These are phyloP conservation scores for Xylaria longipes DNA, from an alignment of 495 filamentous ascomycete species.

Conservation along the genomic window DNA sequence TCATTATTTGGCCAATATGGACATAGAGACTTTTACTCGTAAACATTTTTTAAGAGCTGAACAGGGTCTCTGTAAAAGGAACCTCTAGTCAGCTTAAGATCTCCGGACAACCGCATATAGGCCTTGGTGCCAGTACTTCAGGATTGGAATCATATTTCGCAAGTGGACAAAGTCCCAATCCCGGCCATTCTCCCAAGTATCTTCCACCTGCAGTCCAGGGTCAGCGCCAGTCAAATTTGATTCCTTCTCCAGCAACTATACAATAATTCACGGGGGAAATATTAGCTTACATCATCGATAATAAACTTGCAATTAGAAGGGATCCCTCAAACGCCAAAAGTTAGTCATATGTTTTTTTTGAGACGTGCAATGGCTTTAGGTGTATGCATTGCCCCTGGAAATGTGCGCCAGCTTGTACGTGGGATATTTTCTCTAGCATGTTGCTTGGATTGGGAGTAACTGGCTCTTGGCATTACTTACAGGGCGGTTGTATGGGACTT, in stretches of 20 bases:
- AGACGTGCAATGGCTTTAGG: background rate
- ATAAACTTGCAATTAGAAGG: constrained; percentile 66
- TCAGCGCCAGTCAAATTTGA: background rate
- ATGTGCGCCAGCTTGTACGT: background rate
- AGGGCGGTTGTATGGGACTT: constrained; percentile 64
- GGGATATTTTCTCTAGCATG: background rate
- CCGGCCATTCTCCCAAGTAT: constrained; percentile 59
- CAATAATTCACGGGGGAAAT: background rate
- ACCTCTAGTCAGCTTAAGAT: background rate
- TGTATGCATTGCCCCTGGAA: background rate
- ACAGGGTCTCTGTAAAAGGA: constrained; percentile 23
- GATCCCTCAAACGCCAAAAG: constrained; percentile 39
- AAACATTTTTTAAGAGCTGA: constrained; percentile 43
- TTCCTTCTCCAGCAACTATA: background rate
- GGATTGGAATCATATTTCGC: constrained; percentile 54
- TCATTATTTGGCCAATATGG: background rate
- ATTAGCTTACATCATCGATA: constrained; percentile 60
- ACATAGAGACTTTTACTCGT: constrained; percentile 38
- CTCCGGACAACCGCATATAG: background rate
- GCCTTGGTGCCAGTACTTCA: constrained; percentile 49
- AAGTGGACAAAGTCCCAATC: constrained; percentile 66
- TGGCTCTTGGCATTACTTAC: background rate
- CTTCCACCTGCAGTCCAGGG: constrained; percentile 41
- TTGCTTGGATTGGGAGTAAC: background rate
- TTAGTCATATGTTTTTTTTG: background rate